A percentile compares a stretch with the other conserved stretches of the same genome.
These are phyloP conservation scores for Leccinum ponderosum DNA, from an alignment of 1,284 basidiomycete genomes.

Conservation along the genomic window DNA sequence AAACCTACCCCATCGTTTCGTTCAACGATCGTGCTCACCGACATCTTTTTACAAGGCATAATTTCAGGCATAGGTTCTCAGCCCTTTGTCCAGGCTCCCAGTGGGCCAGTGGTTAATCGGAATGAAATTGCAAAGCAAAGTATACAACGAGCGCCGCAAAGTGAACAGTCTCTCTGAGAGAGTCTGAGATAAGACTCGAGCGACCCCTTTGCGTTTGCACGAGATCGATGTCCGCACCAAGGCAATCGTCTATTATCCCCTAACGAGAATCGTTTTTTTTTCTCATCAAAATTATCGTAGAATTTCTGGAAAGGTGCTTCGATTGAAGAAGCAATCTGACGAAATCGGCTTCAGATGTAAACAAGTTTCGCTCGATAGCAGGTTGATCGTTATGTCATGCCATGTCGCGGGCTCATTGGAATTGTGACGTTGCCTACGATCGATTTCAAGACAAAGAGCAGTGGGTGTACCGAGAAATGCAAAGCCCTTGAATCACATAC, in stretches of 20 bases:
- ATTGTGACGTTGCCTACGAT: constrained; percentile 93
- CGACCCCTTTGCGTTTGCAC: constrained; percentile 78
- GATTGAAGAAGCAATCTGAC: constrained; percentile 70
- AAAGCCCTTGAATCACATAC: constrained; percentile 68
- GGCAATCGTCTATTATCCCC: constrained; percentile 77
- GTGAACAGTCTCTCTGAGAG: constrained; percentile 53
- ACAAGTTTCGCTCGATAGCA: constrained; percentile 16
- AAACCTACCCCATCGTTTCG: constrained; percentile 59
- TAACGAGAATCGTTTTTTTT: constrained; percentile 40
- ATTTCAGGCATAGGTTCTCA: neutral
- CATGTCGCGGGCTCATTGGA: constrained; percentile 62
- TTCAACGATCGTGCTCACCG: constrained; percentile 85
- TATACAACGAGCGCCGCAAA: constrained; percentile 61
- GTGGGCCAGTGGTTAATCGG: neutral
- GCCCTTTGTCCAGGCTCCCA: neutral
- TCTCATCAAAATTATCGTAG: constrained; percentile 34
- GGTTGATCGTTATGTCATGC: neutral
- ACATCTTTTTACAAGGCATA: constrained; percentile 86
- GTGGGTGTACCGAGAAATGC: constrained; percentile 58
- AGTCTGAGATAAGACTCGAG: constrained; percentile 88
- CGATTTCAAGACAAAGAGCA: constrained; percentile 66
- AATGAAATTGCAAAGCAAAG: constrained; percentile 36
- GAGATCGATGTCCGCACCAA: constrained; percentile 65
- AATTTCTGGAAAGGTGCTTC: constrained; percentile 57
- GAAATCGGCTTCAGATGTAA: constrained; percentile 74